These are phyloP conservation scores for Phlebopus sp. DNA, from an alignment of 1,284 basidiomycete species.

Conservation along the genomic window DNA sequence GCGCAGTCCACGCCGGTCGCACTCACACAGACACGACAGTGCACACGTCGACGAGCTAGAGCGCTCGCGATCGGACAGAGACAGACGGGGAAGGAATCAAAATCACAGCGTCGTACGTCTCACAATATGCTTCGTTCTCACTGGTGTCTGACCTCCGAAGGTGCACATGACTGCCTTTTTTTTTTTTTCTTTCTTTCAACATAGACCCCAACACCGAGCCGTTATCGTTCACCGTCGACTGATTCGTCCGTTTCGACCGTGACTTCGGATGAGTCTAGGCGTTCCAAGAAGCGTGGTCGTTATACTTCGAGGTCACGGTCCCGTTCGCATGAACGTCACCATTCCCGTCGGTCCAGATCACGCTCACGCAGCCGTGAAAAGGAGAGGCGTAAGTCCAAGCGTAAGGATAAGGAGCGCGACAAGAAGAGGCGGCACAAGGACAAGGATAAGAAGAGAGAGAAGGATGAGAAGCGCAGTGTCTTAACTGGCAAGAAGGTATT, in stretches of 20 bases:
- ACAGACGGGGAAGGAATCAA: constrained; percentile 8
- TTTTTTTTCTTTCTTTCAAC: too few relatives aligned
- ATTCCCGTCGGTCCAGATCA: constrained; percentile 15
- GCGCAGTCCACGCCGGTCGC: constrained; percentile 13
- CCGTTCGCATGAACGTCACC: constrained; percentile 16
- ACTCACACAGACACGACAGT: constrained; percentile 7
- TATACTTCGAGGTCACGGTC: constrained; percentile 19
- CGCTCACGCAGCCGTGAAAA: constrained; percentile 22
- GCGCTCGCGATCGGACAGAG: too few relatives aligned
- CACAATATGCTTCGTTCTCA: neutral
- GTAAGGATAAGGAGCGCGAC: constrained; percentile 21
- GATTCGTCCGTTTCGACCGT: constrained; percentile 13
- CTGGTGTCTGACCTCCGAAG: constrained; percentile 25
- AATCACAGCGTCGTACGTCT: constrained; percentile 32
- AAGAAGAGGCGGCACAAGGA: constrained; percentile 35
- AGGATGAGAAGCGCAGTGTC: constrained; percentile 44
- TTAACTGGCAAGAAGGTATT: constrained; percentile 55
- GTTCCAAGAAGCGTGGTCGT: constrained; percentile 10
- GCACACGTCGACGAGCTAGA: neutral
- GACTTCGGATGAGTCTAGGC: constrained; percentile 8
- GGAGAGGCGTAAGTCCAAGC: constrained; percentile 20
- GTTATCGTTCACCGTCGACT: constrained; percentile 16
- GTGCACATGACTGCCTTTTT: constrained; percentile 9
- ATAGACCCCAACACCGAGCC: constrained; percentile 22
- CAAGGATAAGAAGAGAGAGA: constrained; percentile 35